Evolutionary conservation across 169 alveolate genomes (phyloP).

Genomic region (Cystoisospora suis): DNA sequence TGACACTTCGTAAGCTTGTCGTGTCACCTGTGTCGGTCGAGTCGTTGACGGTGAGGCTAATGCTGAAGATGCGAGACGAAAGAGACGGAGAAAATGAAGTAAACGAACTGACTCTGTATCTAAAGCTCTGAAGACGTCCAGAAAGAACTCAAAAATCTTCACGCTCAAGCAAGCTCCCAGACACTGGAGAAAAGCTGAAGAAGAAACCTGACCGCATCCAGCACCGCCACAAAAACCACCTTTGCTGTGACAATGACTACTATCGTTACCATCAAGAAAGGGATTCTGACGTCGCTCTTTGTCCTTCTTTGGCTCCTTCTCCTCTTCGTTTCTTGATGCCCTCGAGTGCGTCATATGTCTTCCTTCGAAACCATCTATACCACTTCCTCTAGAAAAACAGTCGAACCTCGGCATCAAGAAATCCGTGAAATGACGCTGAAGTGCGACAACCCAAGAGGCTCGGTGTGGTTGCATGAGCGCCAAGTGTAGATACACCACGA

Average conservation of each 20-base stretch:
- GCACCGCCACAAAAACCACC: too few species aligned
- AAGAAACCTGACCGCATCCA: too few species aligned
- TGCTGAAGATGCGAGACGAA: slow-evolving; percentile 3
- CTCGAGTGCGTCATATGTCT: too few species aligned
- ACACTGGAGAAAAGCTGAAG: neutral
- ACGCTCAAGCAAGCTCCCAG: slow-evolving; percentile 57
- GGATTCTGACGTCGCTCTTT: too few species aligned
- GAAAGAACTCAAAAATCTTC: slow-evolving; percentile 30
- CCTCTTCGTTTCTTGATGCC: neutral
- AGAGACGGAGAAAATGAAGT: slow-evolving; percentile 20
- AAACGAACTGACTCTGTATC: slow-evolving; percentile 37
- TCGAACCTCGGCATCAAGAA: neutral
- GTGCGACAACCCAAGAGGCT: neutral
- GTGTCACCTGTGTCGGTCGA: neutral
- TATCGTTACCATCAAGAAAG: neutral
- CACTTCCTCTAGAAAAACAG: neutral
- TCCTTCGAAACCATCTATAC: neutral
- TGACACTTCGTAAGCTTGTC: too few species aligned
- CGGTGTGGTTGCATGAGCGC: slow-evolving; percentile 3
- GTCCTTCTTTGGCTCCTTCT: too few species aligned
- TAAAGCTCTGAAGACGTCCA: slow-evolving; percentile 18
- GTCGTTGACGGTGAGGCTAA: neutral
- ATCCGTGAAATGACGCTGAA: neutral
- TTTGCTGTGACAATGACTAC: neutral
- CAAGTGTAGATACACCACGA: neutral